Evolutionary conservation across 257 asterid species (phyloP), one percentile per base, ranked within the genome.

Genomic region (Solanum ossicruentum): DNA sequence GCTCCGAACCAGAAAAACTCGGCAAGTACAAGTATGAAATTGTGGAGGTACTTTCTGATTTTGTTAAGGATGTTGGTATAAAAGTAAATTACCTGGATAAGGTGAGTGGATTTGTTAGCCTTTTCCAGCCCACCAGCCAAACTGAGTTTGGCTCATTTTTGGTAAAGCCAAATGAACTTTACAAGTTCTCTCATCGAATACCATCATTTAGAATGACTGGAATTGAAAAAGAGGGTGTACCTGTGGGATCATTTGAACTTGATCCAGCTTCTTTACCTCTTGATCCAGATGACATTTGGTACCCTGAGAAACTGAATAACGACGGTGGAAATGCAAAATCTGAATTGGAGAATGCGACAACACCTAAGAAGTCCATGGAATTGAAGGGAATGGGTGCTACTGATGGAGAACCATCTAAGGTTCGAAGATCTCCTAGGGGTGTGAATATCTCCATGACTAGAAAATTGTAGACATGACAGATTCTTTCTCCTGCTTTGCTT

Each of bases 191-290:
- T 9, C 98, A 96, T 81, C 85, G 72, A 28, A 82, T 96, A 65
- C 93, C 95, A 13, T 84, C 66, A 79, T 91, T 49, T 80, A 90
- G 73, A 83, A 87, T 93, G 98, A 87, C 80, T 5, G 95, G 97
- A 43, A 10, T 85, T 12, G 98, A 95, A 84, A 90, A 88, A 85
- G 91, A 71, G 39, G 98, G 97, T 45, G 97, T 94, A 43, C 98
- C 98, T 2, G 86, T 43, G 81, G 98, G 93, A 84, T 92, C 94
- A 20, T 89, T 93, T 87, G 99, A 96, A 87, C 98, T 96, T 1
- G 99, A 96, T 89, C 95, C 97, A 81, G 95, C 95, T 78, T 51
- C 96, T 60, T 84, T 95, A 52, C 97, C 98, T 83, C 45, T 58
- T 69, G 86, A 89, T 87, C 90, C 90, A 3, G 90, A 90, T 78